Percentiles rank a stretch among this genome's conserved stretches.
Conservation (phyloP, 768 basidiomycete genomes). For the Sarcodon aspratus region DNA sequence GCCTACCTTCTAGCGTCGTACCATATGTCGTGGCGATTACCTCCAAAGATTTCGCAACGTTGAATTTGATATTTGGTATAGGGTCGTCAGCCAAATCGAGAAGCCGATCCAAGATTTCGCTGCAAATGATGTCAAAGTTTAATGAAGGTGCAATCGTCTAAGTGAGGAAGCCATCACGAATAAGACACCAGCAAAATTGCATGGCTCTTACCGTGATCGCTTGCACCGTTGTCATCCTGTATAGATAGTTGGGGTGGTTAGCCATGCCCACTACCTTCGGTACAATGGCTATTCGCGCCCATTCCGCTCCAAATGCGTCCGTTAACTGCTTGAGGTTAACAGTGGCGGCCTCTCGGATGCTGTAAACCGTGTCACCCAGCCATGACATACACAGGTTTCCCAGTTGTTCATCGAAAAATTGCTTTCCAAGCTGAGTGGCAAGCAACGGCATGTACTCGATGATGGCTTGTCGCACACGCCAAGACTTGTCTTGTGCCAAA, state of each 20-base stretch:
- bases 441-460: constrained; percentile 99
- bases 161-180: constrained; percentile 1
- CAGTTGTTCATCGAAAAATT: constrained; percentile 96
- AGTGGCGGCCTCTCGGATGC: constrained; percentile 97
- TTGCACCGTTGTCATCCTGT: constrained; percentile 97
- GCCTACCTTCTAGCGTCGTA: constrained; percentile 52
- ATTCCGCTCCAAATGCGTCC: constrained; percentile 97
- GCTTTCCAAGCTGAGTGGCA: constrained; percentile 92
- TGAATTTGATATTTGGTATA: constrained; percentile 99
- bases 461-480: constrained; percentile 98
- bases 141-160: constrained; percentile 94
- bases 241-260: constrained; percentile 91
- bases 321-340: constrained; percentile 94
- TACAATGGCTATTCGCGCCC: constrained; percentile 89
- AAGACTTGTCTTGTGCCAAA: constrained; percentile 97
- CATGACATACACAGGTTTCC: constrained; percentile 98
- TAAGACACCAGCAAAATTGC: constrained; percentile 4
- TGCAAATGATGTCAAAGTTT: constrained; percentile 69
- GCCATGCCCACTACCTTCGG: constrained; percentile 98
- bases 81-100: constrained; percentile 77
- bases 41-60: constrained; percentile 93
- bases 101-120: constrained; percentile 77
- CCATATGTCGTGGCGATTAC: constrained; percentile 69
- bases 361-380: constrained; percentile 97
- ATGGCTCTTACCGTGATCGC: constrained; percentile 75